Evolutionary conservation across 2,329 filamentous ascomycete genomes (phyloP), one percentile per base, ranked within the genome.

Genomic region (Aurifilum marmelostoma): DNA sequence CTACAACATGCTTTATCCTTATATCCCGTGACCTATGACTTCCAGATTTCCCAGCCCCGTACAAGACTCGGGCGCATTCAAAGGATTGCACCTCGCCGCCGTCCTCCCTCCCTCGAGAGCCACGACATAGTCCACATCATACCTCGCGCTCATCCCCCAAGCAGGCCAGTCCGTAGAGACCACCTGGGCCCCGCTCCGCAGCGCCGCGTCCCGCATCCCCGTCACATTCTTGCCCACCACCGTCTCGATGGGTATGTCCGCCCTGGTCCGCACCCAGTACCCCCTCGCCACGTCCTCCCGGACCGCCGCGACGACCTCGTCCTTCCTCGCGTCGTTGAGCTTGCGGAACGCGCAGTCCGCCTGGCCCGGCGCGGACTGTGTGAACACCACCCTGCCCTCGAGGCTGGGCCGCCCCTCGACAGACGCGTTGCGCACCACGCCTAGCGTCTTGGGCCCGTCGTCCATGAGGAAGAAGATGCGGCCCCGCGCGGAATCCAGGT

Each of bases 381-480:
- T 84, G 73, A 85, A 86, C 18, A 85, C 75, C 2, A 81, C 80
- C 29, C 83, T 79, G 62, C 81, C 81, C 68, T 85, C 79, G 18
- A 80, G 73, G 71, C 73, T 79, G 16, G 76, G 74, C 16, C 73
- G 72, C 3, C 72, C 75, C 52, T 68, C 73, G 18, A 74, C 77
- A 73, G 85, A 85, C n/a, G 79, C 72, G 34, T 78, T 74, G 50
- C 81, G 79, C 3, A 80, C 75, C 43, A 72, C 75, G 24, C 78
- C 74, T 21, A 79, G 61, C 12, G 61, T 50, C 61, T 21, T 78
- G 0, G 81, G 80, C 37, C 81, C 80, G 72, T 85, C 85, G 74
- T 85, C 84, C 76, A 85, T 84, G 71, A 81, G 80, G 77, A 85
- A 85, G 69, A 85, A 77, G 73, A 85, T 79, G 39, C 80, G 79